Evolutionary conservation across 2,329 filamentous ascomycete genomes (phyloP).

Genomic region (Alternaria triticina): DNA sequence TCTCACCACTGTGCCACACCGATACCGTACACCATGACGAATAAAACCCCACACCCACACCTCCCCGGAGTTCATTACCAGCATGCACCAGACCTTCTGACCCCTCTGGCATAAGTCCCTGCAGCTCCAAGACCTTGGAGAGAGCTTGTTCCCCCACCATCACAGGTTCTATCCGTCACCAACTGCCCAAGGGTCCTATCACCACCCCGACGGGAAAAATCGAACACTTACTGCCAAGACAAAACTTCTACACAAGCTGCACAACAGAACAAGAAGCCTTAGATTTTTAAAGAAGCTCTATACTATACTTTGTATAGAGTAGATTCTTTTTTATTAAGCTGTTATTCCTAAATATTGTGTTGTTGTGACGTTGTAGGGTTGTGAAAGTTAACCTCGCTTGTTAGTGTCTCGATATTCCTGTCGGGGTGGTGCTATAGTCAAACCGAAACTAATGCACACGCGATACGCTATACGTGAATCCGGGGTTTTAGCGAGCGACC

Average conservation of each 20-base stretch:
- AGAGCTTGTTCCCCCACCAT: conserved; percentile 2
- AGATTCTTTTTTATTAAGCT: too few species aligned
- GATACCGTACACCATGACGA: neutral
- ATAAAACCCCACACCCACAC: neutral
- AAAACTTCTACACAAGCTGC: too few species aligned
- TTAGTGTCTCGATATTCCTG: too few species aligned
- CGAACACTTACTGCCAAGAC: too few species aligned
- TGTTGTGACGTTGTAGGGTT: too few species aligned
- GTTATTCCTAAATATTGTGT: too few species aligned
- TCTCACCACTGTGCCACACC: neutral
- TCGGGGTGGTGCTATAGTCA: neutral
- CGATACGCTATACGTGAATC: neutral
- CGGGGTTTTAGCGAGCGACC: neutral
- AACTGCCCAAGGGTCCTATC: neutral
- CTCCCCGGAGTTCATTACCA: neutral
- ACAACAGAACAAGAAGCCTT: too few species aligned
- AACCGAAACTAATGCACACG: neutral
- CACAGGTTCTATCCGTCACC: neutral
- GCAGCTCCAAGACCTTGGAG: conserved; percentile 2
- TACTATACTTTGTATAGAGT: too few species aligned
- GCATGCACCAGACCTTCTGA: neutral
- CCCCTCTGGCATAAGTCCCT: neutral
- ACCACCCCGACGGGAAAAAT: too few species aligned
- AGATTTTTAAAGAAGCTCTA: too few species aligned
- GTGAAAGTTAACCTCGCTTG: too few species aligned